Evolutionary conservation across 2,329 filamentous ascomycete species (phyloP), one percentile per base, ranked within the genome.

Genomic region (Neonectria faginata): DNA sequence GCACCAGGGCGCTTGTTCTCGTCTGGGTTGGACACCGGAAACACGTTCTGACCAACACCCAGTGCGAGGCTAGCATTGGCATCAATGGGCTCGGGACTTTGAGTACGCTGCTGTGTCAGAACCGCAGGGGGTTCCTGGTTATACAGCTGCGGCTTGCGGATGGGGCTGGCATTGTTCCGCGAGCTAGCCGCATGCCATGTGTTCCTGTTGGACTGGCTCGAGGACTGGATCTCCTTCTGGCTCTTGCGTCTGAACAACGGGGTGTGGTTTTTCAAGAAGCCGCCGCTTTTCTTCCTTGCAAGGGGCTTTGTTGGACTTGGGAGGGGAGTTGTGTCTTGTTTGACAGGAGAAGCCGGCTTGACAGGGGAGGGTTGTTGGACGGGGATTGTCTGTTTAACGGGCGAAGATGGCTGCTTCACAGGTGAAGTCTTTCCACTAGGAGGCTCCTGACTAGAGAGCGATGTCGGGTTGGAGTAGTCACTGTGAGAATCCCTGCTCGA

Each of bases 11-110:
- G 69, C 20, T 76, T 74, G 67, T 85, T 85, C 68, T 85, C 86
- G 64, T 95, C 92, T 0, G 93, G 91, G 9, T 91, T 91, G 12
- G 92, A 91, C 10, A 99, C 95, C 61, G 97, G 90, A 74, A 99
- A 97, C 11, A 99, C 93, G 73, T 99, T 99, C 73, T 97, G 93
- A 8, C 96, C 96, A 59, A 99, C 88, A 73, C 97, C 97, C 29
- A 99, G 85, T 66, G 97, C 95, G 73, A 98, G 90, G 77, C 92
- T 97, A 42, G 95, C 94, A 67, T 96, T 91, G 60, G 95, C 94
- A 75, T 97, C 96, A 41, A 96, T 94, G 1, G 92, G 92, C 57
- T 97, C 93, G 3, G 93, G 93, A 73, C 93, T 97, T 14, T 81
- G 80, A 9, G 82, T 81, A 16, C 83, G 81, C 42, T 85, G 81